phyloP scores from a whole-genome alignment of 2,329 filamentous ascomycete species.

The Clonostachys chloroleuca region DNA sequence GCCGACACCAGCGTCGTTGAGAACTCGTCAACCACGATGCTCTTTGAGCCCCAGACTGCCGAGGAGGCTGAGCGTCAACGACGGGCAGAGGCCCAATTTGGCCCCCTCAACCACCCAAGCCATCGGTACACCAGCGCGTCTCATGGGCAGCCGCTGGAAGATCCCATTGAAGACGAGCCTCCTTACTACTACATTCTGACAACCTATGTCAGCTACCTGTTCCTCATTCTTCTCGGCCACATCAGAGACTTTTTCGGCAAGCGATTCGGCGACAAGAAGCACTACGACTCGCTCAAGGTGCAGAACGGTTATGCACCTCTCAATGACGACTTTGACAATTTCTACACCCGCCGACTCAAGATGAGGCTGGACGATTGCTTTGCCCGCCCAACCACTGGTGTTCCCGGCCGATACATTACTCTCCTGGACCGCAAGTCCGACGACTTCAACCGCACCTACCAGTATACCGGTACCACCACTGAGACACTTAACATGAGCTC shows the following conservation, averaged over 20 bases:
- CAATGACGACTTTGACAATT: conserved; percentile 98
- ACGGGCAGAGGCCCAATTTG: conserved; percentile 85
- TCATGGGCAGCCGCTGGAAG: conserved; percentile 72
- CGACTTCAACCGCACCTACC: conserved; percentile 88
- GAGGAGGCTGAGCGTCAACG: conserved; percentile 74
- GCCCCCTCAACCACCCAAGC: conserved; percentile 71
- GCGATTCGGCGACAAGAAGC: conserved; percentile 78
- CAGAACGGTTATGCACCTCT: conserved; percentile 89
- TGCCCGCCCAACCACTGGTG: conserved; percentile 84
- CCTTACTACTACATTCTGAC: conserved; percentile 96
- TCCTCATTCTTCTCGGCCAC: conserved; percentile 93
- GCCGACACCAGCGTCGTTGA: conserved; percentile 73
- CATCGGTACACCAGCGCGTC: conserved; percentile 90
- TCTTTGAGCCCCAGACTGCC: conserved; percentile 85
- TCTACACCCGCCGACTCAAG: conserved; percentile 91
- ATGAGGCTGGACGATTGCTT: conserved; percentile 96
- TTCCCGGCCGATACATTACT: conserved; percentile 91
- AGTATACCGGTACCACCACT: conserved; percentile 83
- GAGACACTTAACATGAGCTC: conserved; percentile 98
- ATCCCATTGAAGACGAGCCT: conserved; percentile 89
- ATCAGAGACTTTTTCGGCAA: conserved; percentile 98
- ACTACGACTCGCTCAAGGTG: conserved; percentile 77
- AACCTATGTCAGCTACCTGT: conserved; percentile 96
- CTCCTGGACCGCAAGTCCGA: conserved; percentile 86
- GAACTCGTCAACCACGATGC: conserved; percentile 66